Evolutionary conservation across 805 yeast genomes (phyloP), one percentile per base, ranked within the genome.

Genomic region (Ogataea corticis): DNA sequence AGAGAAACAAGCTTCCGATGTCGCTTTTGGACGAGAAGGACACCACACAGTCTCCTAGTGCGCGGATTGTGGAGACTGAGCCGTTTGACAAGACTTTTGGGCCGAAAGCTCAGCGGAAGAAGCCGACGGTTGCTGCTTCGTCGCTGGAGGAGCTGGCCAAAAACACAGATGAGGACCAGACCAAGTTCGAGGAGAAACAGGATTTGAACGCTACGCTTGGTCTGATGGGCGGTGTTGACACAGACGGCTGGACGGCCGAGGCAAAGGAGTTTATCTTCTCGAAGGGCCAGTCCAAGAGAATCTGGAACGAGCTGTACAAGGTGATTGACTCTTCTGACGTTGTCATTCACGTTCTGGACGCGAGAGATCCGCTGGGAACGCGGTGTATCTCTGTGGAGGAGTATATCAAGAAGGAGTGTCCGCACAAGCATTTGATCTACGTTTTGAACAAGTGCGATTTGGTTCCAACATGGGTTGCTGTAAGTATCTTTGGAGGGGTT

Each of bases 391-490:
- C 95, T 2, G 97, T 92, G 45, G 97, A 94, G 68, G 90, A 89
- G 61, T 91, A 89, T 65, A 88, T 92, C 66, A 81, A 78, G 58
- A 92, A 87, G 55, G 99, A 92, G 70, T 90, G 96, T 62, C 88
- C 98, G 12, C 99, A 94, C 66, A 92, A 92, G 71, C 99, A 94
- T 75, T 76, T 92, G 72, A 85, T 92, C 56, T 91, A 85, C 65
- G 96, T 94, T 46, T 73, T 92, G 70, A 92, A 92, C 79, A 92
- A 92, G 77, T 91, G 97, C 79, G 99, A 92, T 75, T 81, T 92
- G 62, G 97, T 92, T 42, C 99, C 99, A 53, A 92, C 97, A 38
- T 92, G 98, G 97, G 97, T 89, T 62, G 97, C 98, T 61, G 98
- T 91, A 89, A 79, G 98, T 90, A 68, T 63, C 75, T 11, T 7